Evolutionary conservation across 1,139 yeast species (phyloP), one percentile per base, ranked within the genome.

Genomic region (Yamadazyma sp.): DNA sequence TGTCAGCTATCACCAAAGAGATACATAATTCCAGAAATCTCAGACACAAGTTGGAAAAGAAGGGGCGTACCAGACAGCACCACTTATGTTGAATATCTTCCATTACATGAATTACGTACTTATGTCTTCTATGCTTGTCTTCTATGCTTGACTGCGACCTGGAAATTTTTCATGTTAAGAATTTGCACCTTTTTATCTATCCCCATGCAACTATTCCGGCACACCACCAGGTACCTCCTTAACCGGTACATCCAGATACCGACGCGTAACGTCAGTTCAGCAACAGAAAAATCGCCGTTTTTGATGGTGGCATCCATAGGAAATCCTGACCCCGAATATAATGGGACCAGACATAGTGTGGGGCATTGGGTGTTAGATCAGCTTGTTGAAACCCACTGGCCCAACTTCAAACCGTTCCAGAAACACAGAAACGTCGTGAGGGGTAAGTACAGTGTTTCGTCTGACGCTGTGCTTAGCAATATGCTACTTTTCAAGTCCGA

Each of bases 281-380:
- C 5, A 8, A 21, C 31, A 9, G 14, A 14, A 2, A 59, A 54
- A 31, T 56, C 58, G 1, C 62, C 67, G 6, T 54, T 57, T 33
- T 35, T 73, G 5, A 53, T 74, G 46, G 51, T 80, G 8, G 78
- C 82, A 5, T 85, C 92, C 0, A 65, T 88, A 3, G 96, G 96
- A 0, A 88, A 88, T 53, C 96, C 96, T 0, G 88, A 82, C 38
- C 72, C 79, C 0, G 60, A 67, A 34, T 86, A 76, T 50, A 59
- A 61, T 12, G 68, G 68, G 6, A 85, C 95, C 0, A 67, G 95
- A 33, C 96, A 88, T 54, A 86, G 82, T 45, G 86, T 82, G 0
- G 96, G 96, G 2, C 87, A 83, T 51, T 57, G 67, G 38, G 66
- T 80, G 21, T 51, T 78, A 39, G 67, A 70, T 34, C 54, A 48